Base-by-base conservation (phyloP, 768 basidiomycete genomes). In the Tricholoma furcatifolium region DNA sequence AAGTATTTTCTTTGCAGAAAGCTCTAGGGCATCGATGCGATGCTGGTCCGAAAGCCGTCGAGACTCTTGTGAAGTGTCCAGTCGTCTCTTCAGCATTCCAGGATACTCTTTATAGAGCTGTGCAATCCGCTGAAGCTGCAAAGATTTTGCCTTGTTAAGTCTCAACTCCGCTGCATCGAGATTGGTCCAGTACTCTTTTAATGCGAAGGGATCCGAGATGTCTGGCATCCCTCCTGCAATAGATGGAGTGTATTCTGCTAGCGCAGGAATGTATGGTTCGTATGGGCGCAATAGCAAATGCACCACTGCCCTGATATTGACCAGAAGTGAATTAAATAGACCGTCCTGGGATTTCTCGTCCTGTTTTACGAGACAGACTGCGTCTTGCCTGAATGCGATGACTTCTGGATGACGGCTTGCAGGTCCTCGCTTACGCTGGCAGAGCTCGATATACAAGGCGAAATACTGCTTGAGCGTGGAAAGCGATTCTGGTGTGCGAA, bases 61-160 rank as follows among this genome's bases (percentile, higher is more conserved):
- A 1, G 34, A 31, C 49, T 62, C 59, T 44, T 69, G 63, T 9
- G 51, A 55, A 30, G 44, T 44, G 15, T 61, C 59, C 20, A 51
- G 50, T n/a, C 55, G 44, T 2, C 41, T 50, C 40, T 55, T 55
- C 35, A 66, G 40, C 31, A 55, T 54, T 18, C 46, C 50, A 1
- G 64, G 63, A 36, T 64, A 59, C 10, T 57, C 44, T 27, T 51
- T 30, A 21, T 63, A 43, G 12, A 66, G 41, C 21, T 47, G 32
- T 12, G 63, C 66, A 48, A 66, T 55, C 5, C 57, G 55, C 34
- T 35, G 50, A 34, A 70, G 51, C 40, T 67, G 63, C 9, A 50
- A 47, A 12, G 56, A 44, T 39, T 68, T 66, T 32, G 54, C 43
- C 12, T 43, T 24, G 30, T 59, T 62, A n/a, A 69, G 51, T 14